phyloP scores from a whole-genome alignment of 2,329 filamentous ascomycete species.

The Sphaerulina vaccinii region DNA sequence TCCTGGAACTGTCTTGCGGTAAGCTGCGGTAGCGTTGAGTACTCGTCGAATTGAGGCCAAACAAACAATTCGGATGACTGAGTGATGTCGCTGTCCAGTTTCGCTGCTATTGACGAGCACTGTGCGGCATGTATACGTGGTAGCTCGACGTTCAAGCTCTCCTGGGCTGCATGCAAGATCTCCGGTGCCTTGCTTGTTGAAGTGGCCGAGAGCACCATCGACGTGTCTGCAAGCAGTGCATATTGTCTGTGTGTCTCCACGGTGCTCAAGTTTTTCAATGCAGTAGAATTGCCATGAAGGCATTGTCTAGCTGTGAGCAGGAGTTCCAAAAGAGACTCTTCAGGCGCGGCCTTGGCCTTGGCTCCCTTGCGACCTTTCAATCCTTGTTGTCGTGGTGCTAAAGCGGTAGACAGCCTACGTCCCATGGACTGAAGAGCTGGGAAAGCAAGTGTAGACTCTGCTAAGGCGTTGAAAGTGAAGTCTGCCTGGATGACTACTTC shows the following conservation, averaged over 20 bases:
- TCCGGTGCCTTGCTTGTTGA: slow-evolving; percentile 45
- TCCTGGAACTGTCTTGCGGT: slow-evolving; percentile 62
- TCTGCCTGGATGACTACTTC: slow-evolving; percentile 58
- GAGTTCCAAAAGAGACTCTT: slow-evolving; percentile 15
- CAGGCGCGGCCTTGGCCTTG: slow-evolving; percentile 13
- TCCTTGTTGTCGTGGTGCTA: not conserved
- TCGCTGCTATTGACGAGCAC: slow-evolving; percentile 59
- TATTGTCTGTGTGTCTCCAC: slow-evolving; percentile 50
- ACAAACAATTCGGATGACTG: slow-evolving; percentile 39
- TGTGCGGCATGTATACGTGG: slow-evolving; percentile 68
- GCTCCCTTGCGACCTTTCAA: slow-evolving; percentile 4
- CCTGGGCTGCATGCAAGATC: slow-evolving; percentile 50
- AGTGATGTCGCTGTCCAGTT: slow-evolving; percentile 48
- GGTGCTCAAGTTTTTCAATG: slow-evolving; percentile 16
- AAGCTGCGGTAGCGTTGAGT: not conserved
- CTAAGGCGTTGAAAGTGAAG: slow-evolving; percentile 48
- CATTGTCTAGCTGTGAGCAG: slow-evolving; percentile 24
- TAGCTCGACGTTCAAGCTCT: slow-evolving; percentile 56
- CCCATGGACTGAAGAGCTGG: slow-evolving; percentile 57
- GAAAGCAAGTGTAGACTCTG: slow-evolving; percentile 88
- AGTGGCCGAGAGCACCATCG: slow-evolving; percentile 65
- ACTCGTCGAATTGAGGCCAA: slow-evolving; percentile 41
- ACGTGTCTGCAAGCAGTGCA: slow-evolving; percentile 62
- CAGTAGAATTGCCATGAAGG: slow-evolving; percentile 5
- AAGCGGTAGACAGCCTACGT: not conserved